Conservation (phyloP, 306 rosid genomes). For the Quercus alba region DNA sequence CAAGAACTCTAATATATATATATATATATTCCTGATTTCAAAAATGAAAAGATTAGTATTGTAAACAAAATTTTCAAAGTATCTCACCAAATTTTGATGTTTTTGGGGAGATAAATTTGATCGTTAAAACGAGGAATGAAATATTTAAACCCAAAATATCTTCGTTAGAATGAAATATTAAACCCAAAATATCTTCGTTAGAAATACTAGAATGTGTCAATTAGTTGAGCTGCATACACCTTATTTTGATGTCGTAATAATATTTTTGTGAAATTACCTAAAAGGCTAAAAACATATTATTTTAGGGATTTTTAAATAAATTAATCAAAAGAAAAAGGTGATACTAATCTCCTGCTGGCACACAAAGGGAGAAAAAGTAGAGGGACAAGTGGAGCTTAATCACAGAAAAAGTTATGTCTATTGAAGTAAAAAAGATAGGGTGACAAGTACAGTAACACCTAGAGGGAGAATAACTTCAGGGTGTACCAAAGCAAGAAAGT, state of each 20-base stretch:
- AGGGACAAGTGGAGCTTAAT: not conserved
- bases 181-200: accelerated
- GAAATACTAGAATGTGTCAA: accelerated
- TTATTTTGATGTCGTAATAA: not conserved
- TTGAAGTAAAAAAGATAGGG: not conserved
- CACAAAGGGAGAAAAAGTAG: not conserved
- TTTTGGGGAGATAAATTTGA: no score
- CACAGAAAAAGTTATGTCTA: not conserved
- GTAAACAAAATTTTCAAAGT: not conserved
- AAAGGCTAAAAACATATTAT: not conserved
- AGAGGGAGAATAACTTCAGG: not conserved
- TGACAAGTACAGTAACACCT: not conserved
- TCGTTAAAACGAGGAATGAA: no score
- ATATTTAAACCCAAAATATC: no score
- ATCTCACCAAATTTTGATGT: not conserved
- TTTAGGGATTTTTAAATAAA: not conserved
- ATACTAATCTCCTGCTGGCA: no score
- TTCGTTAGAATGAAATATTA: accelerated
- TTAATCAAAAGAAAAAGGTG: no score
- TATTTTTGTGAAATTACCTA: not conserved
- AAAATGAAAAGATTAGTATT: not conserved
- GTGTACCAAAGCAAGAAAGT: not conserved
- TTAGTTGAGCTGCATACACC: no score
- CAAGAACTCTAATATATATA: no score
- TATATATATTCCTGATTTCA: no score